Evolutionary conservation across 192 early-diverging fungal species (phyloP), one percentile per base, ranked within the genome.

Genomic region (Coemansia sp.): DNA sequence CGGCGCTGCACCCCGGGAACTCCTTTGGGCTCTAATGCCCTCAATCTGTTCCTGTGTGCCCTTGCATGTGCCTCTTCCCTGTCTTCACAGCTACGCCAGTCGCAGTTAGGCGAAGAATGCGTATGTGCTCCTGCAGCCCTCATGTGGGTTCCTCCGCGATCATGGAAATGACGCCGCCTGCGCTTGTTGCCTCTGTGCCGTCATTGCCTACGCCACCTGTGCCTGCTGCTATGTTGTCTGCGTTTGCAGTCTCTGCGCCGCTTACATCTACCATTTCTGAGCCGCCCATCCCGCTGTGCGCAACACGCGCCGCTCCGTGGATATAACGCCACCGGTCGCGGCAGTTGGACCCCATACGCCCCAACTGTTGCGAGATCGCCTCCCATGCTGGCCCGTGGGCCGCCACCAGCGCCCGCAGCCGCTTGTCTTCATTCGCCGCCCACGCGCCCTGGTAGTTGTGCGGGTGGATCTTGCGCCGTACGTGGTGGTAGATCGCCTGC

Each of bases 271-370:
- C 31, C 42, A 9, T 36, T 8, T 17, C 61, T 57, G 32, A 57
- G 39, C 39, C 51, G 52, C 9, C 54, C 17, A 6, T 24, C 50
- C 51, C 52, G 30, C 51, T 31, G 24, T 59, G 33, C 32, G 25
- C 53, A 20, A 24, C 25, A 10, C 55, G 31, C 30, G 46, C 19
- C 17, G 17, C 36, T 50, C 52, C 63, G 67, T 71, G 77, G 30
- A 80, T 71, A 68, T 80, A 74, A 42, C 77, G 77, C 77, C 77
- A 80, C 24, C 68, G 77, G 66, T 80, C 77, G 61, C 77, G 71
- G 65, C 77, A 80, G 77, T 74, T 80, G 4, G 77, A 74, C 54
- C 77, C 77, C 68, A 68, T 80, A 22, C 77, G 71, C 51, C 77
- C 77, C 54, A 80, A 51, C 61, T 71, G 58, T 58, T 50, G 51